Base-by-base conservation (phyloP, 371 early-diverging fungal species). In the Mortierella polycephala region DNA sequence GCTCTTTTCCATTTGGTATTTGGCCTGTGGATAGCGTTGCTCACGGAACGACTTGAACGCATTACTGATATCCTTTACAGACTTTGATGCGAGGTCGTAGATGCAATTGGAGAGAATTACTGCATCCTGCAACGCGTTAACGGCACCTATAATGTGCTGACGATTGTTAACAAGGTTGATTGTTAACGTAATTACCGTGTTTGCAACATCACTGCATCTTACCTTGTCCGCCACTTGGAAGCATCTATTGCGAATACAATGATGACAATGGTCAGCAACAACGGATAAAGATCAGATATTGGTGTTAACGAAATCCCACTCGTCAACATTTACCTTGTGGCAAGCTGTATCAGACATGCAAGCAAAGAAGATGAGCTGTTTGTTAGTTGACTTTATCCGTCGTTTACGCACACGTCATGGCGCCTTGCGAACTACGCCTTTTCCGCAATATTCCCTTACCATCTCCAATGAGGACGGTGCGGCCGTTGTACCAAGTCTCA, bases 101-200 rank as follows among this genome's bases (percentile, higher is more conserved):
- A 64, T 20, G 47, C 68, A 67, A 41, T 75, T 75, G 54, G 75
- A 65, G 7, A 75, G 66, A 16, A 75, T 60, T 0, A 75, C 70
- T 2, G 75, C 70, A 54, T 75, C 75, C 21, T 69, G 70, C 62
- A 75, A 45, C 7, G 75, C 75, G 42, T 69, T 75, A 9, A 64
- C 61, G 9, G 69, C 75, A 0, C 62, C 72, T 71, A 40, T 56
- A 10, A 20, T 30, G 30, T 30, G 30, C 30, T 30, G 30, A 30
- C 30, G 42, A 9, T 14, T 39, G 41, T 5, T 44, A n/a, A 2
- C 1, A 23, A 23, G 16, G 62, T 20, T 39, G 62, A 30, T 62
- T 8, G 21, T 9, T 14, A 45, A n/a, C 4, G 30, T 9, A 37
- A 18, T n/a, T 46, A 2, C 47, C 13, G 23, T 30, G 4, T 30